Evolutionary conservation across 176 grass and related monocot genomes (phyloP).

Genomic region (Avena atlantica): DNA sequence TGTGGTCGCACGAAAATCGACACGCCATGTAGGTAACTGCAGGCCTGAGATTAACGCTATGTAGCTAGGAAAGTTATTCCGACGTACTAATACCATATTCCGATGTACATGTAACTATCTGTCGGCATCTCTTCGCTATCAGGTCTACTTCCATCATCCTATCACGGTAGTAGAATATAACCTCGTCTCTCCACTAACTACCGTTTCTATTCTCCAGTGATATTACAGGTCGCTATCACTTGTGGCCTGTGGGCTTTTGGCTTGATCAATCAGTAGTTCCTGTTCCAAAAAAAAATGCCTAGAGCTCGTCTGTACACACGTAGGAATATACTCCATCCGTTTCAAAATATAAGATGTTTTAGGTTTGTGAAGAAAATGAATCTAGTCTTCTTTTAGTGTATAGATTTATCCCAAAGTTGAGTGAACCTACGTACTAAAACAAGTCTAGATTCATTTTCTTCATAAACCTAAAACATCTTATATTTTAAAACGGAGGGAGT

Average conservation of each 20-base stretch:
- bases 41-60: slow-evolving; percentile 12
- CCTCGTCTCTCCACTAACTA: slow-evolving; percentile 25
- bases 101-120: slow-evolving; percentile 9
- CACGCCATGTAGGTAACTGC: neutral
- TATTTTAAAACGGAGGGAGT: too few relatives aligned
- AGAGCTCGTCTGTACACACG: neutral
- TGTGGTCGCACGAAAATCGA: neutral
- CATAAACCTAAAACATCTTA: too few relatives aligned
- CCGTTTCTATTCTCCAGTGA: slow-evolving; percentile 33
- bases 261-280: neutral
- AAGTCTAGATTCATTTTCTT: too few relatives aligned
- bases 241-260: neutral
- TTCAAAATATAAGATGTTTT: too few relatives aligned
- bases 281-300: too few relatives aligned
- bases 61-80: slow-evolving; percentile 29
- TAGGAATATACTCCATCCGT: too few relatives aligned
- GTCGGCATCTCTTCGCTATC: slow-evolving; percentile 21
- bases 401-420: too few relatives aligned
- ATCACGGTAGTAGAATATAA: slow-evolving; percentile 51
- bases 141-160: slow-evolving; percentile 37
- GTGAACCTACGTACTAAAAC: too few relatives aligned
- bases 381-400: too few relatives aligned
- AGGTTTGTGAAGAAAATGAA: too few relatives aligned
- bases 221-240: neutral
- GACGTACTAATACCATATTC: neutral